Evolutionary conservation across 1,139 yeast genomes (phyloP).

Genomic region (Lodderomyces orthopsilosis): DNA sequence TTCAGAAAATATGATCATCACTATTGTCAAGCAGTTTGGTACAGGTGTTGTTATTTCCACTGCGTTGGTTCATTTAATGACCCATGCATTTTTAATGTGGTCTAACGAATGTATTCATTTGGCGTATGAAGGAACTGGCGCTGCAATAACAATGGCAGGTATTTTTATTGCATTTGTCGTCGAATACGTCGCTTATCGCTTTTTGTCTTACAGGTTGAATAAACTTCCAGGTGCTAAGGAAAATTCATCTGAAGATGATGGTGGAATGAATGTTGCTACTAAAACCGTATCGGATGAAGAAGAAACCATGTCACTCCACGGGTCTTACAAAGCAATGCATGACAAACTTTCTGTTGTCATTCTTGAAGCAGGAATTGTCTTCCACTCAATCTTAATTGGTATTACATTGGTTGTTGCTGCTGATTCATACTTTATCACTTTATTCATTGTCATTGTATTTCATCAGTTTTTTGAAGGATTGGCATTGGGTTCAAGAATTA

Average conservation of each 20-base stretch:
- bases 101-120: conserved; percentile 22
- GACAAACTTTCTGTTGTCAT: conserved; percentile 21
- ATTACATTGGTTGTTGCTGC: conserved; percentile 38
- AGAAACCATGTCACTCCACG: conserved; percentile 9
- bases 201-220: conserved; percentile 11
- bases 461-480: conserved; percentile 45
- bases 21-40: conserved; percentile 29
- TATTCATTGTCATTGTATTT: conserved; percentile 38
- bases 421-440: conserved; percentile 30
- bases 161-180: conserved; percentile 31
- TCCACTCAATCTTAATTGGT: conserved; percentile 43
- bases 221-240: background rate
- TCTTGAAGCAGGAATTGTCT: conserved; percentile 41
- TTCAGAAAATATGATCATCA: conserved; percentile 26
- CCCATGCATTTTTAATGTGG: conserved; percentile 30
- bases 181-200: conserved; percentile 26
- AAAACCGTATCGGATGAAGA: conserved; percentile 5
- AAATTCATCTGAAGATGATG: conserved; percentile 6
- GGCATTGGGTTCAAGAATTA: conserved; percentile 39
- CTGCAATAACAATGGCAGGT: conserved; percentile 36
- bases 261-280: background rate
- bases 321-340: conserved; percentile 9
- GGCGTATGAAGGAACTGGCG: conserved; percentile 27
- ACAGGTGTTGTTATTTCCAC: conserved; percentile 37
- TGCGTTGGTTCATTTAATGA: conserved; percentile 33